Evolutionary conservation across 352 stramenopile genomes (phyloP).

Genomic region (Blastocystis sp.): DNA sequence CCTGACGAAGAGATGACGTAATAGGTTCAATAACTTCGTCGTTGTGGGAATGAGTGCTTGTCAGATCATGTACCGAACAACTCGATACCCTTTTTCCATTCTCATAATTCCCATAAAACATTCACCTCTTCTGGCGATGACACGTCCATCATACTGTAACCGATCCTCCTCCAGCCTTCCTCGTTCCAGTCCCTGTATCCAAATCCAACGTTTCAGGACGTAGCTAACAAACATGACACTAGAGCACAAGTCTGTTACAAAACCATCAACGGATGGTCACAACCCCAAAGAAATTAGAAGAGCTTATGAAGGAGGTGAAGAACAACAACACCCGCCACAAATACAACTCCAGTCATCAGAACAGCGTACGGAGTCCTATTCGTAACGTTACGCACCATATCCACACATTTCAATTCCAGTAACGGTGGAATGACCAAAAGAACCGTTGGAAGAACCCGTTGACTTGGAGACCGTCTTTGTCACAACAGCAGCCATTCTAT

Average conservation of each 20-base stretch:
- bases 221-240: too few relatives aligned
- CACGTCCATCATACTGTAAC: too few relatives aligned
- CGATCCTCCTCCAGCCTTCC: too few relatives aligned
- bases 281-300: conserved; percentile 31
- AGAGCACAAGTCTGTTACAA: too few relatives aligned
- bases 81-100: too few relatives aligned
- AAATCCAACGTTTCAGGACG: too few relatives aligned
- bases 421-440: not conserved
- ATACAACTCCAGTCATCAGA: conserved; percentile 50
- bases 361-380: conserved; percentile 47
- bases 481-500: not conserved
- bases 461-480: conserved; percentile 30
- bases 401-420: conserved; percentile 46
- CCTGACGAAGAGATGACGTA: not conserved
- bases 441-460: not conserved
- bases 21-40: not conserved
- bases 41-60: too few relatives aligned
- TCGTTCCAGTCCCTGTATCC: too few relatives aligned
- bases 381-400: not conserved
- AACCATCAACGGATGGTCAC: too few relatives aligned
- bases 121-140: not conserved
- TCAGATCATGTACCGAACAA: too few relatives aligned
- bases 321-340: conserved; percentile 47
- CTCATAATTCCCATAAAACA: too few relatives aligned
- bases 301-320: conserved; percentile 49